Evolutionary conservation across 352 stramenopile species (phyloP), one percentile per base, ranked within the genome.

Genomic region (Phytophthora foliorum): DNA sequence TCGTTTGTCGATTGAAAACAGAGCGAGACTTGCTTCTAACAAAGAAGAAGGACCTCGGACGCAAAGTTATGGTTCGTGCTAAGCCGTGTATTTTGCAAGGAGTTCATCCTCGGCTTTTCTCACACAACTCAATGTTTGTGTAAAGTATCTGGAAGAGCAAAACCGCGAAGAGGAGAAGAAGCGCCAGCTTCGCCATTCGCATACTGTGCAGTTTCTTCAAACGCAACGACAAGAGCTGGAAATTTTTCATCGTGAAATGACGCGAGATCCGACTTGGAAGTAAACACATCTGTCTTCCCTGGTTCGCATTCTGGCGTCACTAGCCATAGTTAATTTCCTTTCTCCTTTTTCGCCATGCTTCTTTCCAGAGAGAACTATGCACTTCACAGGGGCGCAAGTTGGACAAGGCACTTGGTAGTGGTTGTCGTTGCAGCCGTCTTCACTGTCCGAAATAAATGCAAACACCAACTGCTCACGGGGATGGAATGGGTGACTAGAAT

Each of bases 221-320:
- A 74, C 63, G 0, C 79, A 88, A 50, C 62, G 44, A 5, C 44
- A 68, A 27, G 72, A 88, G 32, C 67, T 86, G 6, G 66, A 82
- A 48, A 29, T 69, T 42, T 85, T 88, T 44, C 57, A 78, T 29
- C 62, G 54, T 31, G 80, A 82, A 58, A 81, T 88, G 41, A 66
- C 29, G n/a, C 73, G 74, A 60, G 73, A 84, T 53, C 49, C 58
- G 27, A 58, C 39, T 6, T 80, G 67, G 71, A 78, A 78, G 58
- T 81, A 61, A 63, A n/a, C 34, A 41, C 32, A 38, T 6, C 32
- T 14, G 9, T 38, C 8, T 38, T 6, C 25, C 25, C 25, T 29
- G 3, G 25, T 29, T 6, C 25, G 25, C n/a, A n/a, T n/a, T n/a
- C n/a, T n/a, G n/a, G n/a, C n/a, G n/a, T n/a, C n/a, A n/a, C n/a